Conservation (phyloP, 495 filamentous ascomycete genomes). For the Penicillium longicatenatum region DNA sequence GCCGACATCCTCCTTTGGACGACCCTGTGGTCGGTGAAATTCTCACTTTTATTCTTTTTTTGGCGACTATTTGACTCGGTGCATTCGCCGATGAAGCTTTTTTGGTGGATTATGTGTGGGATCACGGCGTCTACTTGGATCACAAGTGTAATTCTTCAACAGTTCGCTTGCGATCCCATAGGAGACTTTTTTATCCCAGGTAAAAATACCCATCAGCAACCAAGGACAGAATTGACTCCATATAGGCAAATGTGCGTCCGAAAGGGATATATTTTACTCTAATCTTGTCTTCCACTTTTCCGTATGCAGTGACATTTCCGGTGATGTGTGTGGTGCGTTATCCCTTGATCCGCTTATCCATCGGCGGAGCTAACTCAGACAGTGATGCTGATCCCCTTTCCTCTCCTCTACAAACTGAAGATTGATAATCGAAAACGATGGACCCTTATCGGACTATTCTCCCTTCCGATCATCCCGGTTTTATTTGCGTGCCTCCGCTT, state of each 20-base stretch:
- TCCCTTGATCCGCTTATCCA: neutral
- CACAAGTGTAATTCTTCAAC: conserved; percentile 3
- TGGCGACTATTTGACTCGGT: neutral
- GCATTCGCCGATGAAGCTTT: neutral
- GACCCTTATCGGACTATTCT: neutral
- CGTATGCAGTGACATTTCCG: neutral
- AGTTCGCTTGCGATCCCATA: conserved; percentile 10
- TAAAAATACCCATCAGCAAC: neutral
- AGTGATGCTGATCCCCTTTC: neutral
- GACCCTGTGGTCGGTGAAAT: neutral
- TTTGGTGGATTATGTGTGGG: conserved; percentile 7
- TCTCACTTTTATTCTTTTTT: neutral
- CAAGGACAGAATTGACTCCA: neutral
- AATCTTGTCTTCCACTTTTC: conserved; percentile 3
- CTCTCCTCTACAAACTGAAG: neutral
- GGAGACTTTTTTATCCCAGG: neutral
- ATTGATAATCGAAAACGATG: neutral
- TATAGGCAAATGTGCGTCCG: neutral
- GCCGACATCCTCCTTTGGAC: neutral
- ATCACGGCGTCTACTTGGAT: conserved; percentile 9
- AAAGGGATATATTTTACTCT: conserved; percentile 1
- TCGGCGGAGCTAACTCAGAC: neutral
- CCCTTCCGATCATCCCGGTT: neutral
- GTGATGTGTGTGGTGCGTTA: neutral
- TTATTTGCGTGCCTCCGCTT: neutral